Percentiles rank a stretch among this genome's conserved stretches.
phyloP scores from a whole-genome alignment of 31 red algal species.

The Porphyra umbilicalis region DNA sequence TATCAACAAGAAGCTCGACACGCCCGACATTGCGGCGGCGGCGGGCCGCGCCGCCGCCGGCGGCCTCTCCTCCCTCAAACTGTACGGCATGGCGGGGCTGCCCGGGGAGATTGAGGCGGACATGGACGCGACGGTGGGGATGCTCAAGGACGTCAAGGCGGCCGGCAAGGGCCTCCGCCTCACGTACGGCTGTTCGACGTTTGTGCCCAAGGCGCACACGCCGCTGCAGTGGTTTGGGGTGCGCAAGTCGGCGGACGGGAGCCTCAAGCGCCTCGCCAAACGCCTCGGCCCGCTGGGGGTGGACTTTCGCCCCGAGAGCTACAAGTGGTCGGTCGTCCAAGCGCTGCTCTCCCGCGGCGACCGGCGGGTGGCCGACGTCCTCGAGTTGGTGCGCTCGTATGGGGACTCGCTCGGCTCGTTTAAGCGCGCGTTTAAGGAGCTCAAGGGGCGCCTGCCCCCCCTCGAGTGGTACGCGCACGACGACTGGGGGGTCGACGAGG shows the following conservation, averaged over 20 bases:
- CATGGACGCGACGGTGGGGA: constrained; percentile 18
- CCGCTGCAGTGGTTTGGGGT: constrained; percentile 51
- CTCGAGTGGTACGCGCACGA: constrained; percentile 44
- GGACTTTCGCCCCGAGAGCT: constrained; percentile 42
- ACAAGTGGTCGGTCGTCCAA: constrained; percentile 49
- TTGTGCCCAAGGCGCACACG: constrained; percentile 48
- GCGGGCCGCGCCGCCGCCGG: constrained; percentile 15
- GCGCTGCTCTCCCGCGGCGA: constrained; percentile 42
- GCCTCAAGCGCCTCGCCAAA: constrained; percentile 23
- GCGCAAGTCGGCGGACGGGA: constrained; percentile 19
- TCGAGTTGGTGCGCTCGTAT: constrained; percentile 22
- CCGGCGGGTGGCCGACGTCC: constrained; percentile 19
- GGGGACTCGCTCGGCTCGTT: constrained; percentile 30
- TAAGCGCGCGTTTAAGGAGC: constrained; percentile 38
- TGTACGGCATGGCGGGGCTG: constrained; percentile 44
- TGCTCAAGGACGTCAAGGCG: constrained; percentile 27
- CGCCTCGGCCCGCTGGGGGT: constrained; percentile 15
- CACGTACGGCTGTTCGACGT: constrained; percentile 48
- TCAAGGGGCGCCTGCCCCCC: constrained; percentile 26
- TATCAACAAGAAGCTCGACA: constrained; percentile 59
- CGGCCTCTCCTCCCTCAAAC: constrained; percentile 33
- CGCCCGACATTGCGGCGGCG: constrained; percentile 23
- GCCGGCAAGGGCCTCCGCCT: constrained; percentile 14
- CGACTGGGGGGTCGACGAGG: constrained; percentile 21
- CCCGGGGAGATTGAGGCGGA: constrained; percentile 27